Conservation (phyloP, 2,329 filamentous ascomycete species). For the Trichoderma afroharzianum region DNA sequence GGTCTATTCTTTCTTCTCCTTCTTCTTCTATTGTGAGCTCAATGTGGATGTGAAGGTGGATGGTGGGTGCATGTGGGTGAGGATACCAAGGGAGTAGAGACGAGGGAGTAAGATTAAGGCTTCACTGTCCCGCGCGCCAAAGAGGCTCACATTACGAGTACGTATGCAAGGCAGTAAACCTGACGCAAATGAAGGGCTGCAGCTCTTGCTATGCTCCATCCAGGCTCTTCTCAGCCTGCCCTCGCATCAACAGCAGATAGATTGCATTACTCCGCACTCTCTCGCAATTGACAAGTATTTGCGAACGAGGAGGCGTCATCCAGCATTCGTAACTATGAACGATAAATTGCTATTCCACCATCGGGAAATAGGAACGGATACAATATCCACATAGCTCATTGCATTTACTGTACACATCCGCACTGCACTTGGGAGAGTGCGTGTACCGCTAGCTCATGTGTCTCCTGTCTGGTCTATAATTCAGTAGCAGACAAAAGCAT, state of each 20-base stretch:
- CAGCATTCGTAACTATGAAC: not conserved
- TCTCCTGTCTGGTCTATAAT: too few species aligned
- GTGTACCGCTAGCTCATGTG: not conserved
- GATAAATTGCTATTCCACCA: not conserved
- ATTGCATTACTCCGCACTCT: not conserved
- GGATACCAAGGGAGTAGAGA: not conserved
- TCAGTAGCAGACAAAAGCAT: not conserved
- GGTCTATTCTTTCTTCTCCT: not conserved
- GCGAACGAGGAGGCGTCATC: not conserved
- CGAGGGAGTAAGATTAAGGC: not conserved
- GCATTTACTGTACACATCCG: not conserved
- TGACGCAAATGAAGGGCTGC: not conserved
- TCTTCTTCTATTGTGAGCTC: not conserved
- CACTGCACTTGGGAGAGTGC: too few species aligned
- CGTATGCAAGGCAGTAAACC: not conserved
- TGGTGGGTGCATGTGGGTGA: not conserved
- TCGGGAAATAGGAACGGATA: not conserved
- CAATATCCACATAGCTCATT: not conserved
- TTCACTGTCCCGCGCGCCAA: conserved; percentile 4
- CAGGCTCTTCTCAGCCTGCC: not conserved
- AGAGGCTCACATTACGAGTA: not conserved
- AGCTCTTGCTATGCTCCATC: not conserved
- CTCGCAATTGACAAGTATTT: not conserved
- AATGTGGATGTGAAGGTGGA: not conserved
- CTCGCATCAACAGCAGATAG: not conserved